phyloP scores from a whole-genome alignment of 2,329 filamentous ascomycete genomes.

The Madurella mycetomatis region DNA sequence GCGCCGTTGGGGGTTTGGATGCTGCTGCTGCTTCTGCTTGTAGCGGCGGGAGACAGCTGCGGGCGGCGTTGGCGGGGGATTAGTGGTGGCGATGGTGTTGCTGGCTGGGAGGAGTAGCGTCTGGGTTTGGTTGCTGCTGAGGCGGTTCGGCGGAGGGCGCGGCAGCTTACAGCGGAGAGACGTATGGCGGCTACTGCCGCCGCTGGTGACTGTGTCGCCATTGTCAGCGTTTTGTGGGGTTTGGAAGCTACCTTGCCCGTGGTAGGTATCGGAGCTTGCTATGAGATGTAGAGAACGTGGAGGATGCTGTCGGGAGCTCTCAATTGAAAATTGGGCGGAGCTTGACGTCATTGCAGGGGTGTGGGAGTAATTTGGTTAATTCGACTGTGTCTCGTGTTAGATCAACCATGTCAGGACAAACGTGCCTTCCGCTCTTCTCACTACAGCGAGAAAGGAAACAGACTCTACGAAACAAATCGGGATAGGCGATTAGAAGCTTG shows the following conservation, averaged over 20 bases:
- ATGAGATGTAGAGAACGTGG: neutral
- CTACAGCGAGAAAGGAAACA: no score
- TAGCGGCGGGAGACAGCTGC: slow-evolving; percentile 12
- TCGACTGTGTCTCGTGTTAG: neutral
- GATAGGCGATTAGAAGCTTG: no score
- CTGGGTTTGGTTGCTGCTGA: neutral
- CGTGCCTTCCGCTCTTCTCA: no score
- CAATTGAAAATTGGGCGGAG: slow-evolving; percentile 15
- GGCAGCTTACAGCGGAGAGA: slow-evolving; percentile 1
- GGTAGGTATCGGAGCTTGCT: neutral
- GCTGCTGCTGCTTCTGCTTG: slow-evolving; percentile 2
- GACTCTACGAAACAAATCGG: no score
- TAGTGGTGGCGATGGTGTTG: neutral
- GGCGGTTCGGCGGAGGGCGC: neutral
- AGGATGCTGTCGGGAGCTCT: neutral
- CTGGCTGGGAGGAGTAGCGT: neutral
- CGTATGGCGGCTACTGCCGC: neutral
- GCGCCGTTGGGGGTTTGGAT: no score
- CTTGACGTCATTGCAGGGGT: slow-evolving; percentile 23
- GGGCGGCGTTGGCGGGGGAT: neutral
- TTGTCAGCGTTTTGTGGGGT: neutral
- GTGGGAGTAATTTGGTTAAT: neutral
- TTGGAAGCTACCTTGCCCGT: neutral
- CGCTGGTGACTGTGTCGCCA: slow-evolving; percentile 4
- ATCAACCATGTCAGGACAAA: neutral